Base-by-base conservation (phyloP, 2,329 filamentous ascomycete genomes). In the Cryphonectria nitschkei region DNA sequence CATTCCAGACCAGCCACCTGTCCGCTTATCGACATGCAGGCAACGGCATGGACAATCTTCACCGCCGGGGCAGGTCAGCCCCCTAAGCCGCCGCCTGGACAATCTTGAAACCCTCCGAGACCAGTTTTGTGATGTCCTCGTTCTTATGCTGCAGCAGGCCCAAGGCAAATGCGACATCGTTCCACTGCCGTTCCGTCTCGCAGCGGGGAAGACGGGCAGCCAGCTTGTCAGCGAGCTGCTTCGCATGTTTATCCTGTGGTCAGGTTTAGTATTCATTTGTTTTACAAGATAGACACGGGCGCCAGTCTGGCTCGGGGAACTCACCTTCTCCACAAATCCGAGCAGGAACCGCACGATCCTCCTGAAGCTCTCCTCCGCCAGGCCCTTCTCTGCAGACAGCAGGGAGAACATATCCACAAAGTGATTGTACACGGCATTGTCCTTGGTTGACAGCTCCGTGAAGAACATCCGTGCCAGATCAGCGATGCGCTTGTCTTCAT, bases 351-450 rank as follows among this genome's bases (percentile, higher is more conserved):
- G 94, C 74, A 99, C 87, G 72, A 99, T 95, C 72, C 93, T 88
- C 79, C 89, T 90, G 82, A 99, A 91, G 34, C 92, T 89, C 76
- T 97, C 94, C 79, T 98, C 95, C 13, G 94, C 90, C 75, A 99
- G 85, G 41, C 86, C 88, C 68, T 88, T 88, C 76, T 97, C 95
- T 0, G 94, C 92, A 70, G 93, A 96, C 63, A 99, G 85, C 74
- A 98, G 83, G 78, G 93, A 95, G 81, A 99, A 99, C 93, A 99
- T 98, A 79, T 99, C 96, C 39, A 99, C 94, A 81, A 99, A 99
- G 83, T 99, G 95, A 80, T 99, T 99, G 81, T 99, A 99, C 2
- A 99, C 94, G 2, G 96, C 96, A 78, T 99, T 99, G 80, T 99
- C 96, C 84, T 99, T 99, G 75, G 94, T 97, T 73, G 95, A 94